Conservation (phyloP, 805 yeast genomes). For the Wickerhamia fluorescens region DNA sequence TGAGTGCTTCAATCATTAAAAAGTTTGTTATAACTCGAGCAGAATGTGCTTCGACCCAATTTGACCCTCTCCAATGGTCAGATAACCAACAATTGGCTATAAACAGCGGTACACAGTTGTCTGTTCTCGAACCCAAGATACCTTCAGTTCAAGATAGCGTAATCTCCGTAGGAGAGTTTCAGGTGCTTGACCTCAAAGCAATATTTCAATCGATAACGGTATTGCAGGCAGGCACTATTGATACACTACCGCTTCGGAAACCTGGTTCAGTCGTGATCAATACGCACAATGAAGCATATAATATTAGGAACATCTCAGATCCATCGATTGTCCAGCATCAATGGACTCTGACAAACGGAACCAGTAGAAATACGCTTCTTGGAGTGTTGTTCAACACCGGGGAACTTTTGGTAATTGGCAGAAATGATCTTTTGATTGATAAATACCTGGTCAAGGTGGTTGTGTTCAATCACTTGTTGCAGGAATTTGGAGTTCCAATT, state of each 20-base stretch:
- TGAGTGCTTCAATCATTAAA: conserved; percentile 2
- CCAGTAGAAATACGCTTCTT: conserved; percentile 21
- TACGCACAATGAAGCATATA: conserved; percentile 20
- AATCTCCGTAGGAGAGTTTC: conserved; percentile 7
- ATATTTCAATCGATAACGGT: conserved; percentile 19
- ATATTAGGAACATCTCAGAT: conserved; percentile 25
- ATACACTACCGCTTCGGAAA: conserved; percentile 22
- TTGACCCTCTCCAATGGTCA: conserved; percentile 29
- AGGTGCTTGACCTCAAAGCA: conserved; percentile 16
- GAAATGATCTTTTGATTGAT: conserved; percentile 17
- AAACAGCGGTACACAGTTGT: conserved; percentile 25
- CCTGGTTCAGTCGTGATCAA: conserved; percentile 18
- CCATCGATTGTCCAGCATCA: conserved; percentile 26
- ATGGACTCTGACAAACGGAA: conserved; percentile 23
- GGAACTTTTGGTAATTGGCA: conserved; percentile 25
- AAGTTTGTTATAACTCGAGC: conserved; percentile 4
- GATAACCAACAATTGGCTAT: conserved; percentile 30
- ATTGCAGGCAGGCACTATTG: conserved; percentile 21
- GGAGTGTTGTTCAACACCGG: conserved; percentile 33
- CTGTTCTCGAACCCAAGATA: conserved; percentile 31
- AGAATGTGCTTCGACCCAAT: conserved; percentile 3
- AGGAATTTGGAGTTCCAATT: conserved; percentile 14
- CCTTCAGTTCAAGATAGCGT: conserved; percentile 16
- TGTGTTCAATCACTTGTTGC: conserved; percentile 19
- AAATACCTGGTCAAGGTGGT: conserved; percentile 18